Percentiles rank a stretch among this genome's conserved stretches.
Evolutionary conservation across 2,329 filamentous ascomycete genomes (phyloP).

Genomic region (Ceratocystis ficicola): DNA sequence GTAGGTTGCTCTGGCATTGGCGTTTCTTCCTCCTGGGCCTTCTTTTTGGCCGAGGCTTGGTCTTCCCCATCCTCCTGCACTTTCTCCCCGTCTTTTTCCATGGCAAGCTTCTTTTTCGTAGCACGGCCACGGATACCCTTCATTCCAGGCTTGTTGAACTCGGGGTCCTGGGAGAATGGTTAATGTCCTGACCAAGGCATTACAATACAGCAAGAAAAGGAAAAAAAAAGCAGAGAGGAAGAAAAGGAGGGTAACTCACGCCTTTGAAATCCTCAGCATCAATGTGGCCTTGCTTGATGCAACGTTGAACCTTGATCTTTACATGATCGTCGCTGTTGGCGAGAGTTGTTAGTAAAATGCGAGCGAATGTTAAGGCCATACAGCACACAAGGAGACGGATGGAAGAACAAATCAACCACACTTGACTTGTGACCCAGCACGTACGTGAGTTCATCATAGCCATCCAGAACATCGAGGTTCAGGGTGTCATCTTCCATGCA

Average conservation of each 20-base stretch:
- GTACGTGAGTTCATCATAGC: conserved; percentile 59
- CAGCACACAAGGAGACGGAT: background rate
- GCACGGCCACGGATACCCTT: conserved; percentile 45
- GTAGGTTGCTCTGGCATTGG: conserved; percentile 16
- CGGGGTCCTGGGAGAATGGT: conserved; percentile 47
- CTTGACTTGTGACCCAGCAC: conserved; percentile 23
- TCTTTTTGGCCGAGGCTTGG: background rate
- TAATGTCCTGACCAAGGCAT: conserved; percentile 4
- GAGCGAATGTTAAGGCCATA: conserved; percentile 16
- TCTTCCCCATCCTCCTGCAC: conserved; percentile 21
- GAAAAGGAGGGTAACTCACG: conserved; percentile 41
- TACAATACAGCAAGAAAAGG: conserved; percentile 14
- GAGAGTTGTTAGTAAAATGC: conserved; percentile 11
- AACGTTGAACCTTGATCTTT: conserved; percentile 61
- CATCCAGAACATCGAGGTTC: conserved; percentile 60
- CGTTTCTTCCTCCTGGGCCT: conserved; percentile 29
- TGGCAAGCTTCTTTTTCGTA: conserved; percentile 25
- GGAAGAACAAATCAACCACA: background rate
- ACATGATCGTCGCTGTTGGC: conserved; percentile 42
- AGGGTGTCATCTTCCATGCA: conserved; percentile 39
- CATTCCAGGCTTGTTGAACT: conserved; percentile 57
- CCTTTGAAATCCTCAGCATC: conserved; percentile 79
- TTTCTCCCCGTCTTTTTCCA: conserved; percentile 27
- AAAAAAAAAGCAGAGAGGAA: conserved; percentile 20
- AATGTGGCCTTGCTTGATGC: conserved; percentile 66